Percentiles rank a stretch among this genome's conserved stretches.
phyloP scores from a whole-genome alignment of 2,329 filamentous ascomycete genomes.

The Sclerotiophoma versabilis region DNA sequence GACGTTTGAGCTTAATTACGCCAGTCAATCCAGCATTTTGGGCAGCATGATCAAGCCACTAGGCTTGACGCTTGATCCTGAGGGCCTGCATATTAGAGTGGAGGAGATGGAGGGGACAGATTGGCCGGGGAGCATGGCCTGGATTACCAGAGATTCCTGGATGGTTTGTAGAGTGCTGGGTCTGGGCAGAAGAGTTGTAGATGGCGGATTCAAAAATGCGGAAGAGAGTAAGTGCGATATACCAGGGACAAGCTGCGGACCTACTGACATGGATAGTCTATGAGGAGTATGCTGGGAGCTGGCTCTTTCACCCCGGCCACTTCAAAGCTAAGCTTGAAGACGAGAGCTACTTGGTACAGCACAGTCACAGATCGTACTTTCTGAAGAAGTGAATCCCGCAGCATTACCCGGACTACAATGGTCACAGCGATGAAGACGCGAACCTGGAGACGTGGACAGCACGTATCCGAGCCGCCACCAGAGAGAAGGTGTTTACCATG shows the following conservation, averaged over 20 bases:
- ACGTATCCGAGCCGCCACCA: conserved; percentile 18
- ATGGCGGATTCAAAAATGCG: conserved; percentile 23
- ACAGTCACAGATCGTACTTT: conserved; percentile 32
- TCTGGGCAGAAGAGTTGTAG: conserved; percentile 28
- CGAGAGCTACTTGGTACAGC: conserved; percentile 22
- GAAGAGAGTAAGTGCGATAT: conserved; percentile 28
- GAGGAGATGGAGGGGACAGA: conserved; percentile 34
- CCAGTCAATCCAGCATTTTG: conserved; percentile 33
- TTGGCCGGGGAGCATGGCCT: conserved; percentile 28
- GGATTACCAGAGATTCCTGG: conserved; percentile 28
- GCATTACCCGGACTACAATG: not conserved
- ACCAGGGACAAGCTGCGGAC: too few relatives aligned
- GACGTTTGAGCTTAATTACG: conserved; percentile 32
- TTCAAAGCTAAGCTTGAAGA: conserved; percentile 29
- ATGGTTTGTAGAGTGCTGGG: conserved; percentile 28
- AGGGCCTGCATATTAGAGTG: conserved; percentile 35
- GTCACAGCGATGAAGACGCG: not conserved
- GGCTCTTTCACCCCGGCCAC: conserved; percentile 36
- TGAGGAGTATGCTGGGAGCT: conserved; percentile 21
- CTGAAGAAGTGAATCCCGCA: not conserved
- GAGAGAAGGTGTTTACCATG: conserved; percentile 33
- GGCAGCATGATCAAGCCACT: conserved; percentile 37
- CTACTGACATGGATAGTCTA: not conserved
- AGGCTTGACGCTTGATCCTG: conserved; percentile 31
- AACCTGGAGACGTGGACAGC: not conserved